Evolutionary conservation across 202 grass and related monocot species (phyloP).

Genomic region (Carex arenaria): DNA sequence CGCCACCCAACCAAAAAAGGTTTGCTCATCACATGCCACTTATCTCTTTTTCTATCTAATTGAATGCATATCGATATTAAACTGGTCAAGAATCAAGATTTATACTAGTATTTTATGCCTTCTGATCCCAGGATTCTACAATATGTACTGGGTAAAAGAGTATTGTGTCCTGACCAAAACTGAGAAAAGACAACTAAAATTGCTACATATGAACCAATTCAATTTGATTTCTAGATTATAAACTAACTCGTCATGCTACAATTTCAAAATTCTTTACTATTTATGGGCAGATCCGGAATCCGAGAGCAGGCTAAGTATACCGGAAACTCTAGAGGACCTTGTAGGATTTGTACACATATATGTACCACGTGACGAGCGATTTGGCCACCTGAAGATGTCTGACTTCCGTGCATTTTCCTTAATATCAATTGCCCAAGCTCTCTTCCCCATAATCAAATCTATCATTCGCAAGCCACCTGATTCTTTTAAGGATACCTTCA

Average conservation of each 20-base stretch:
- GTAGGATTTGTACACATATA: constrained; percentile 37
- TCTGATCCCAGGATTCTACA: not conserved
- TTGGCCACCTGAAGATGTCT: constrained; percentile 76
- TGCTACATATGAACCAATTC: not conserved
- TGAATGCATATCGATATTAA: not conserved
- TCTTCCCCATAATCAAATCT: constrained; percentile 35
- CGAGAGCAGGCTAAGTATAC: constrained; percentile 46
- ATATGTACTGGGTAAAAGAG: not conserved
- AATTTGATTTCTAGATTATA: not conserved
- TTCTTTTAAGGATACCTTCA: constrained; percentile 66
- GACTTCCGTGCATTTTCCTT: constrained; percentile 64
- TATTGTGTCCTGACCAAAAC: not conserved
- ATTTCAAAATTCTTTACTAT: not conserved
- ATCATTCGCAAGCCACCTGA: constrained; percentile 43
- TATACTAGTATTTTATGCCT: not conserved
- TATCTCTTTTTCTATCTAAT: not conserved
- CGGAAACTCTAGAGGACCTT: not conserved
- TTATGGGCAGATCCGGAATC: constrained; percentile 51
- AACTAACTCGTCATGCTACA: not conserved
- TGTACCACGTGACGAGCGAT: constrained; percentile 66
- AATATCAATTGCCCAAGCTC: constrained; percentile 44
- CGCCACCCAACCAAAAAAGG: constrained; percentile 29
- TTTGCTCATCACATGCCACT: constrained; percentile 4
- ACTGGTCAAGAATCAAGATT: not conserved
- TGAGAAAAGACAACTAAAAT: not conserved